phyloP scores from a whole-genome alignment of 352 stramenopile genomes.

The Pythium apleroticum region DNA sequence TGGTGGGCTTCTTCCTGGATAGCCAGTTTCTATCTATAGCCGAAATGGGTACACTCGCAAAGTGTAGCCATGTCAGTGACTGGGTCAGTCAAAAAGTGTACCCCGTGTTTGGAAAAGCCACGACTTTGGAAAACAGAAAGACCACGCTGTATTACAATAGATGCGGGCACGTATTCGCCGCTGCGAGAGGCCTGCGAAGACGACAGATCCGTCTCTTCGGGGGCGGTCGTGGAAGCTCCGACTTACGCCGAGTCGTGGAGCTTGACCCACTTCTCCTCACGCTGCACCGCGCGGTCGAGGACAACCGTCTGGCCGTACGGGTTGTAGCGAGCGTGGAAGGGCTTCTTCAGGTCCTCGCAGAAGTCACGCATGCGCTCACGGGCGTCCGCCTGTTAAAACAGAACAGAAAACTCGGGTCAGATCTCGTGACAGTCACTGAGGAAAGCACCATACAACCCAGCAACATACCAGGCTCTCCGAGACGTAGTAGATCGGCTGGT shows the following conservation, averaged over 20 bases:
- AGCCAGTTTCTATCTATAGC: conserved; percentile 17
- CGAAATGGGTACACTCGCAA: conserved; percentile 17
- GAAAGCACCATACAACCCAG: too few species aligned
- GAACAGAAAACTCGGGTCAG: background rate
- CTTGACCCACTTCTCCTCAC: conserved; percentile 57
- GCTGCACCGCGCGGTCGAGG: conserved; percentile 69
- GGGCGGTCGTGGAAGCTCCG: background rate
- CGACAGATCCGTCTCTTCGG: background rate
- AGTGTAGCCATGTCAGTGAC: conserved; percentile 17
- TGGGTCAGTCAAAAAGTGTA: background rate
- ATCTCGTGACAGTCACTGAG: too few species aligned
- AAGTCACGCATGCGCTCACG: conserved; percentile 95
- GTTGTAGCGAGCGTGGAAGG: conserved; percentile 96
- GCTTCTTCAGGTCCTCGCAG: conserved; percentile 93
- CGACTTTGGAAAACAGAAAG: background rate
- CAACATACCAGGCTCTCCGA: conserved; percentile 89
- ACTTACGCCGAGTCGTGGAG: conserved; percentile 27
- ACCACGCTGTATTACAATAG: conserved; percentile 7
- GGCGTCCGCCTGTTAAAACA: conserved; percentile 68
- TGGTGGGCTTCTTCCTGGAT: background rate
- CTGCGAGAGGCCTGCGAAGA: background rate
- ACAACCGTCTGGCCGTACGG: conserved; percentile 89
- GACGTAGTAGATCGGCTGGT: conserved; percentile 97
- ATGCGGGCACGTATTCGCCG: background rate
- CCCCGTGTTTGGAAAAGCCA: background rate